Evolutionary conservation across 331 rosid species (phyloP), one percentile per base, ranked within the genome.

Genomic region (Pyracantha coccinea): DNA sequence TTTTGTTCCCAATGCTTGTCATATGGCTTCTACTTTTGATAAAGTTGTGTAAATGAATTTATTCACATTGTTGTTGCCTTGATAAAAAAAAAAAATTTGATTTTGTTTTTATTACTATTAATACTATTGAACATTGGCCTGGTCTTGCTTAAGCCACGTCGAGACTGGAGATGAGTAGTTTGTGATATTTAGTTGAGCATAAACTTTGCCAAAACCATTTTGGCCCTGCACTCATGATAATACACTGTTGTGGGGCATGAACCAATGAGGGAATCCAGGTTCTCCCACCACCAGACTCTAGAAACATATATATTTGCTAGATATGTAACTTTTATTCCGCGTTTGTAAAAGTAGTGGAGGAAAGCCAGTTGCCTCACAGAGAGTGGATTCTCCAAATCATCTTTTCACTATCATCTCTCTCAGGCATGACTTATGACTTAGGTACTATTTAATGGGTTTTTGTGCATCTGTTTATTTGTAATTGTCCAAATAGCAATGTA

Each of bases 271-370:
- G 50, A 31, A 59, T 75, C n/a, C 47, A 8, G 19, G 25, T 60
- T 67, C 35, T 24, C 17, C 41, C 23, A 6, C 16, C 23, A 58
- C 31, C 57, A 38, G 32, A 68, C 15, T 38, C 73, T 68, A 44
- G 24, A 45, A 27, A 69, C 62, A 45, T 27, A 11, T 19, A 52
- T 8, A 27, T 70, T 8, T 6, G 19, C 14, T 14, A 52, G 24
- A 35, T 6, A 32, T 58, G 29, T 10, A 16, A 68, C 69, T 4
- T 65, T 17, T 55, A 7, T 31, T 55, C 62, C 52, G 24, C 16
- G 2, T 24, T 72, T 57, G 50, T 74, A 52, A 75, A 94, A 97
- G 97, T 76, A 78, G 97, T 24, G 97, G 96, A 14, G 97, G 96
- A 72, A 94, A 85, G 80, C 93, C 97, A 63, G 84, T 78, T 84